Percentiles rank a stretch among this genome's conserved stretches.
phyloP scores from a whole-genome alignment of 768 basidiomycete genomes.

The Naematelia encephala region DNA sequence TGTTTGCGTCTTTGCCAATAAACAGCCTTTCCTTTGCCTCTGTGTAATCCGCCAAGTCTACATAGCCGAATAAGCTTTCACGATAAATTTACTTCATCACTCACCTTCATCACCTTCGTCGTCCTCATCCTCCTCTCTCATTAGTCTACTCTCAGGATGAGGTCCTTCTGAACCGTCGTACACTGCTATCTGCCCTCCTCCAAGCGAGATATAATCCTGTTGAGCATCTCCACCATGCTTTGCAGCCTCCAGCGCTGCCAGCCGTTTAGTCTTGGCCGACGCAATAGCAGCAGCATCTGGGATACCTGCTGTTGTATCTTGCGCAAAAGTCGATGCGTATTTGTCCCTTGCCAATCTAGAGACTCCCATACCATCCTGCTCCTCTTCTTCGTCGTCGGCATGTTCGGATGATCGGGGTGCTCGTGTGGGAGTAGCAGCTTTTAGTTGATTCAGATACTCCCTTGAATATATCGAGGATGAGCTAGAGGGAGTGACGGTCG shows the following conservation, averaged over 20 bases:
- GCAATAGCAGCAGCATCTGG: slow-evolving; percentile 51
- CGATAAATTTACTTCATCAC: slow-evolving; percentile 6
- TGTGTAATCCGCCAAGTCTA: slow-evolving; percentile 50
- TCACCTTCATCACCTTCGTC: slow-evolving; percentile 50
- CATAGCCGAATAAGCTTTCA: not conserved
- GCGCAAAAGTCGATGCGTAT: slow-evolving; percentile 35
- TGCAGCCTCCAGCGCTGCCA: slow-evolving; percentile 40
- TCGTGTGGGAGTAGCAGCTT: slow-evolving; percentile 48
- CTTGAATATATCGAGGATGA: slow-evolving; percentile 40
- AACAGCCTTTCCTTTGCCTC: slow-evolving; percentile 48
- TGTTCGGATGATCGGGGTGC: slow-evolving; percentile 26
- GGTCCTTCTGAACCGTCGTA: slow-evolving; percentile 44
- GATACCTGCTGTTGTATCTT: slow-evolving; percentile 45
- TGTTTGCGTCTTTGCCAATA: slow-evolving; percentile 51
- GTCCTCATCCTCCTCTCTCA: slow-evolving; percentile 54
- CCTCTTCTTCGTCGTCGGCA: slow-evolving; percentile 15
- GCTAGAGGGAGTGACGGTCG: slow-evolving; percentile 11
- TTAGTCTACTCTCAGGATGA: slow-evolving; percentile 52
- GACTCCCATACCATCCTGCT: slow-evolving; percentile 23
- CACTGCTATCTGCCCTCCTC: slow-evolving; percentile 45
- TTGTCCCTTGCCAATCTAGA: slow-evolving; percentile 43
- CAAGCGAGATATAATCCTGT: slow-evolving; percentile 52
- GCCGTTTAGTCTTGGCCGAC: slow-evolving; percentile 50
- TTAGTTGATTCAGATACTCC: slow-evolving; percentile 51
- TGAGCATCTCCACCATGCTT: slow-evolving; percentile 22